Base-by-base conservation (phyloP, 176 grass and related monocot genomes). In the Calamus simplicifolius region DNA sequence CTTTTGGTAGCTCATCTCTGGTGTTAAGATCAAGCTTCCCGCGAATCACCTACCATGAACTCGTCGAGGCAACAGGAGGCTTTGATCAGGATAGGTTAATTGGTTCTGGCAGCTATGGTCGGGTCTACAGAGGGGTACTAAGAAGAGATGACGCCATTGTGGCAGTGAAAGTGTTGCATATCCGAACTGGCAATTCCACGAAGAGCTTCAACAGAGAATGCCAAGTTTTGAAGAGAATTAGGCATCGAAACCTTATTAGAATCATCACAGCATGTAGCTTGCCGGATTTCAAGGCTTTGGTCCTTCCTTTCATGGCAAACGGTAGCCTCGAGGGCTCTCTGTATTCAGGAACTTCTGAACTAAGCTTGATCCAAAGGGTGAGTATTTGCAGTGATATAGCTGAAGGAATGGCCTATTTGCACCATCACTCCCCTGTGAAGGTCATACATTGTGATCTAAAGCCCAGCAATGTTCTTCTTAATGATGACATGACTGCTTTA, bases 301-400 rank as follows among this genome's bases (percentile, higher is more conserved):
- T 97, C 63, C 84, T 97, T 29, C 92, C 92, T 0, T 97, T 88
- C 78, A 97, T 97, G 92, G 83, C 83, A 0, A 88, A 96, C 50
- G 92, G 92, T 57, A 96, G 86, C 80, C 86, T 95, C 2, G 90
- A 95, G 59, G 70, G 74, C 35, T 89, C 76, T 48, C 90, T 95
- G 25, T 71, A 95, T 43, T 81, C 89, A 0, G 61, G 58, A 4
- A 19, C 76, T 2, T 28, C 67, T 3, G 79, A 86, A 63, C 74
- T 95, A 4, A 85, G 86, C 84, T 81, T 95, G 15, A 43, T 18
- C 1, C 68, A 80, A 16, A 80, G 82, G 38, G 59, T 77, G 56
- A 73, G 16, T 7, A 60, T 77, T 60, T 77, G 82, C 60, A 35
- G 50, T 38, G 82, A 73, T 62, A 73, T 80, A 8, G 82, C 73